Evolutionary conservation across 169 alveolate genomes (phyloP), one percentile per base, ranked within the genome.

Genomic region (Plasmodium ovale): DNA sequence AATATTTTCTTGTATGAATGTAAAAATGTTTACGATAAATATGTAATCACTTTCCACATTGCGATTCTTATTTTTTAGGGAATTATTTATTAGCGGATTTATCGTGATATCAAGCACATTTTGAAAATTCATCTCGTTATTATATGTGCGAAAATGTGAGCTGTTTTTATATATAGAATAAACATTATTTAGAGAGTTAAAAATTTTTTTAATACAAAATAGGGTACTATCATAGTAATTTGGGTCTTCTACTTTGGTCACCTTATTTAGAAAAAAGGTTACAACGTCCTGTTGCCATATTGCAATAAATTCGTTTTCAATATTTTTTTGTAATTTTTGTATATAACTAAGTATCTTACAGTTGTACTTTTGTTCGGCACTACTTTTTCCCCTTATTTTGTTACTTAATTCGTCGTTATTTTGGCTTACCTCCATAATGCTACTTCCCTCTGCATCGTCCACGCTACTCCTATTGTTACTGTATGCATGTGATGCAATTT

Each of bases 221-320:
- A 65, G 4, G 16, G 90, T 35, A 42, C 67, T 67, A 25, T 82
- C 84, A 64, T 35, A 82, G 67, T 33, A 25, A 23, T 82, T 51
- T 37, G 73, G n/a, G 29, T 65, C 70, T 23, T 59, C 90, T 5
- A 23, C 47, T 67, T 67, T 51, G 44, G 70, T 82, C 19, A 67
- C 67, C 27, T 82, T 82, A 37, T 42, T 53, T 65, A 82, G 27
- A 71, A 65, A 82, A 58, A 82, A 82, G 4, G 71, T 64, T 54
- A 82, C 84, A 65, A 82, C 90, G 27, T 82, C 71, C 35, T 68
- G 77, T 82, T 82, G 90, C 90, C 90, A 82, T 58, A 47, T 21
- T 19, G 72, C 39, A 39, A 82, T 65, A 59, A 82, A 82, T 67
- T 68, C 90, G 47, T 82, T 82, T 39, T 82, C 90, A 21, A 82